Evolutionary conservation across 1,139 yeast species (phyloP), one percentile per base, ranked within the genome.

Genomic region (Neolecta irregularis): DNA sequence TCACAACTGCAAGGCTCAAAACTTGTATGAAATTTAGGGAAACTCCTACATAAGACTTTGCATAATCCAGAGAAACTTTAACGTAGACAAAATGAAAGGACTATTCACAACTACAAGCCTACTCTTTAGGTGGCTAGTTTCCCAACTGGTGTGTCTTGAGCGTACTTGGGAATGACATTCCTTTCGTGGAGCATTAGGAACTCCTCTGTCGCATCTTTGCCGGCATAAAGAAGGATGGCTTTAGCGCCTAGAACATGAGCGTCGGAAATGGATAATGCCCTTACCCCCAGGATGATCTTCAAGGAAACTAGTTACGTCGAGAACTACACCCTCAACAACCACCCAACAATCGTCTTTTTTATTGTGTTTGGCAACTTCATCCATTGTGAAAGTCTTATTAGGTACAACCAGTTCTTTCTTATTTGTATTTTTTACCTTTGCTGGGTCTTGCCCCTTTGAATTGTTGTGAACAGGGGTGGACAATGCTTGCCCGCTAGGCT

Each of bases 321-420:
- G 67, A 5, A 60, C 72, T 39, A 66, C 60, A 24, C 58, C 62
- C 43, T 68, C 69, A 42, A 69, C 60, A 15, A 65, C 59, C 5
- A 69, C 72, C 74, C 74, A 69, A 53, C 72, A 66, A 46, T 67
- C 71, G 39, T 74, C 77, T 23, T 62, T 62, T 4, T 53, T 64
- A 52, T 74, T 71, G 54, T 80, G 93, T 49, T 67, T 56, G 5
- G 58, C 54, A 6, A 70, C 63, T 37, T 67, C 72, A 3, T 55
- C 60, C 16, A 64, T 60, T 2, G 63, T 44, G 30, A 56, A 48
- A 18, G 69, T 46, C 32, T 43, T 45, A 6, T 35, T 41, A n/a
- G 51, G 49, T 18, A 45, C 38, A 7, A 30, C 6, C 11, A 21
- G 33, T 18, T 30, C 26, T 2, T 19, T 18, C 19, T 28, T 15